phyloP scores from a whole-genome alignment of 768 basidiomycete genomes.

The Tulasnella sp. region DNA sequence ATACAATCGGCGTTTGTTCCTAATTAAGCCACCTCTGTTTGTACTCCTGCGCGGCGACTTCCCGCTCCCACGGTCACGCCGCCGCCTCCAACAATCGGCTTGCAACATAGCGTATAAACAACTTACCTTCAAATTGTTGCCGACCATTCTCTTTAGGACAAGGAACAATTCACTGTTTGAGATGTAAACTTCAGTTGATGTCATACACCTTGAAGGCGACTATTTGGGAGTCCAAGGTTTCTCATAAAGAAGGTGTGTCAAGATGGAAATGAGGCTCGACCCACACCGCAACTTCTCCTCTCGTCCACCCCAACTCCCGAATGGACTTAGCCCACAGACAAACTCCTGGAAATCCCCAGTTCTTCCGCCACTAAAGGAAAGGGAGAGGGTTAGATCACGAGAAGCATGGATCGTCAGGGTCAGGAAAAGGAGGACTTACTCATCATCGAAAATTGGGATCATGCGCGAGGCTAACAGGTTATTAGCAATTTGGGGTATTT shows the following conservation, averaged over 20 bases:
- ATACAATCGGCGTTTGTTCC: no score
- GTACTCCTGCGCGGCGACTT: no score
- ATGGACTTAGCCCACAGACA: constrained; percentile 94
- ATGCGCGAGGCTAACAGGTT: constrained; percentile 91
- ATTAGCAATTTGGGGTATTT: constrained; percentile 97
- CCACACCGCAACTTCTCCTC: constrained; percentile 94
- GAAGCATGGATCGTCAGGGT: background rate
- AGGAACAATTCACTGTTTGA: constrained; percentile 97
- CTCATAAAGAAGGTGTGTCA: constrained; percentile 20
- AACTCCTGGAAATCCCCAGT: constrained; percentile 99
- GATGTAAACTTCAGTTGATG: constrained; percentile 92
- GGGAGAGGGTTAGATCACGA: background rate
- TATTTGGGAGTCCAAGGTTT: constrained; percentile 35
- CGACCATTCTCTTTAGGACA: constrained; percentile 99
- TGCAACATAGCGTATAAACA: no score
- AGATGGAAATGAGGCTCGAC: constrained; percentile 36
- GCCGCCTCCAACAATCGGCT: no score
- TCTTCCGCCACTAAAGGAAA: constrained; percentile 79
- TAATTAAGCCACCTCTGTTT: no score
- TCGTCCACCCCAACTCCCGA: constrained; percentile 91
- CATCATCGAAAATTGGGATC: constrained; percentile 99
- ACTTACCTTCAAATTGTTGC: constrained; percentile 89
- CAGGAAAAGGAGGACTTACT: constrained; percentile 55
- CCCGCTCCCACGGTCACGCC: no score
- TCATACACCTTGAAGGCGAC: constrained; percentile 99